phyloP scores from a whole-genome alignment of 2,329 filamentous ascomycete genomes.

The Lachnellula suecica region DNA sequence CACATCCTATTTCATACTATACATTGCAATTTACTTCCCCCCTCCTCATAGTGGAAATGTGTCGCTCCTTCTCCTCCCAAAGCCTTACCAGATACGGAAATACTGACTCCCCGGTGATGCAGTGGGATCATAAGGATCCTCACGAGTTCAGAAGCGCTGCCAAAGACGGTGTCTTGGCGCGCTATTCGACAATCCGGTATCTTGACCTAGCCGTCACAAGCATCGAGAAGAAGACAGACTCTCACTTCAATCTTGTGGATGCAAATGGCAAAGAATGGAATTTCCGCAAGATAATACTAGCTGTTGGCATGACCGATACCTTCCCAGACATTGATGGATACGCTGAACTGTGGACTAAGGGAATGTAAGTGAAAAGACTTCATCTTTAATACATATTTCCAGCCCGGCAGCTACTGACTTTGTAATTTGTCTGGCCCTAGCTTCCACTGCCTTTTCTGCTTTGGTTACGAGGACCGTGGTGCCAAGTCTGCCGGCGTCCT shows the following conservation, averaged over 20 bases:
- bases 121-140: slow-evolving; percentile 37
- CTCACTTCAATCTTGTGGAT: slow-evolving; percentile 39
- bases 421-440: not conserved
- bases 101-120: no score
- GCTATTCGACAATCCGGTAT: slow-evolving; percentile 37
- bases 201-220: slow-evolving; percentile 24
- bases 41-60: no score
- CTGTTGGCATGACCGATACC: slow-evolving; percentile 1
- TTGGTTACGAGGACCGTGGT: not conserved
- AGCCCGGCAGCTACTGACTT: not conserved
- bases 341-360: not conserved
- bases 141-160: slow-evolving; percentile 32
- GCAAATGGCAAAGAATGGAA: slow-evolving; percentile 31
- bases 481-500: not conserved
- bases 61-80: no score
- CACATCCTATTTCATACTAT: no score
- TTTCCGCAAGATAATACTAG: slow-evolving; percentile 1
- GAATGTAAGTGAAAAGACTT: not conserved
- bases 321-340: slow-evolving; percentile 4
- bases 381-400: not conserved
- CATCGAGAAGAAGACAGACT: slow-evolving; percentile 12
- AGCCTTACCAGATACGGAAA: no score
- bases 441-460: slow-evolving; percentile 7
- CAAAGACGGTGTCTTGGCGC: slow-evolving; percentile 32
- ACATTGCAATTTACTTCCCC: no score